Evolutionary conservation across 768 basidiomycete species (phyloP).

Genomic region (Tubosaeta sp.): DNA sequence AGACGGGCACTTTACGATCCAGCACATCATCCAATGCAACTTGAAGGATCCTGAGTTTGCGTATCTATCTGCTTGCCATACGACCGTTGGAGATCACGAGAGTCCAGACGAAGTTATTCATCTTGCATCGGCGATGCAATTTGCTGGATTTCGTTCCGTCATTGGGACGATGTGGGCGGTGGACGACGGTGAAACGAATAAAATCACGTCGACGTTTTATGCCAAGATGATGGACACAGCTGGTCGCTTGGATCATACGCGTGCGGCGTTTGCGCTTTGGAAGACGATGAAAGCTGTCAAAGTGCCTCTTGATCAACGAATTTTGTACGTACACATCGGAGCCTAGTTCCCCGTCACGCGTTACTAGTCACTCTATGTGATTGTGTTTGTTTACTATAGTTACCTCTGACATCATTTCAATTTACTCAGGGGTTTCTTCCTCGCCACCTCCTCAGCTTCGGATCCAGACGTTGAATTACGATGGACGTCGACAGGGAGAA

Average conservation of each 20-base stretch:
- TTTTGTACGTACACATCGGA: conserved; percentile 4
- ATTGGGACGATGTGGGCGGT: conserved; percentile 14
- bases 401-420: too few species aligned
- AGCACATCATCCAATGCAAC: conserved; percentile 1
- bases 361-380: too few species aligned
- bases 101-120: conserved; percentile 7
- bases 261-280: conserved; percentile 5
- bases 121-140: conserved; percentile 3
- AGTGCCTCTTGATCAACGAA: conserved; percentile 1
- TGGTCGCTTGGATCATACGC: conserved; percentile 2
- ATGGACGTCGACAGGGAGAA: not conserved
- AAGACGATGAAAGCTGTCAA: not conserved
- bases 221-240: not conserved
- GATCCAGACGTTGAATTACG: too few species aligned
- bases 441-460: too few species aligned
- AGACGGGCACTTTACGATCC: conserved; percentile 7
- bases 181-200: conserved; percentile 2
- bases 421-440: too few species aligned
- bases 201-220: conserved; percentile 2
- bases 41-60: conserved; percentile 12
- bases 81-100: conserved; percentile 19
- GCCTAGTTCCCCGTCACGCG: not conserved
- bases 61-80: conserved; percentile 24
- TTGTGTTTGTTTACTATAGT: not conserved
- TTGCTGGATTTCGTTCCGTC: conserved; percentile 7